A percentile compares a stretch with the other conserved stretches of the same genome.
These are phyloP conservation scores for Yarrowia sp. DNA, from an alignment of 805 yeast genomes.

Conservation along the genomic window DNA sequence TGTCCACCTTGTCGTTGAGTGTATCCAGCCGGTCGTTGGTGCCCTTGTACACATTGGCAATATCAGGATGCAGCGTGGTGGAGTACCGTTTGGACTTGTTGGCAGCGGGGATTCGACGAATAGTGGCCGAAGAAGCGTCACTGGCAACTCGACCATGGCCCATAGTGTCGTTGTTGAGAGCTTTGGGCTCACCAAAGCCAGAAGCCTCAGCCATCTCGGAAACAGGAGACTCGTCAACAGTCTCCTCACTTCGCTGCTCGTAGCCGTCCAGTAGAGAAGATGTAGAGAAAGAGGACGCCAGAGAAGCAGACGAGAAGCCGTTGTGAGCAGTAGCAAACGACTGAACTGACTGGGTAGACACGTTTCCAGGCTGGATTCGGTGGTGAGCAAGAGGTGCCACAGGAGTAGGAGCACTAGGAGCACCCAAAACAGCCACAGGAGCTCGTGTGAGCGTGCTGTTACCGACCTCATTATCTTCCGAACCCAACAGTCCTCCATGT, in stretches of 20 bases:
- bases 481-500: background rate
- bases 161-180: background rate
- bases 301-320: constrained; percentile 19
- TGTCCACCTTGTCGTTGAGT: constrained; percentile 33
- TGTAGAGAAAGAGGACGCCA: constrained; percentile 28
- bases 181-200: constrained; percentile 20
- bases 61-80: constrained; percentile 33
- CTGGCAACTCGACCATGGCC: constrained; percentile 7
- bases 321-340: constrained; percentile 29
- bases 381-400: constrained; percentile 7
- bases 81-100: constrained; percentile 33
- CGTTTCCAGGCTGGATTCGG: constrained; percentile 3
- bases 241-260: constrained; percentile 29
- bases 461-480: background rate
- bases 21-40: constrained; percentile 34
- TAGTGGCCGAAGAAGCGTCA: background rate
- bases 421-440: constrained; percentile 17
- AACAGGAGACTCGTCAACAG: constrained; percentile 30
- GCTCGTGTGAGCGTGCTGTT: constrained; percentile 14
- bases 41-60: constrained; percentile 30
- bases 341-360: constrained; percentile 25
- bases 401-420: constrained; percentile 28
- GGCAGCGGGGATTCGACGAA: background rate
- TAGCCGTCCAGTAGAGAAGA: constrained; percentile 32
- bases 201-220: constrained; percentile 30